Evolutionary conservation across 306 rosid genomes (phyloP).

Genomic region (Nissolia schottii): DNA sequence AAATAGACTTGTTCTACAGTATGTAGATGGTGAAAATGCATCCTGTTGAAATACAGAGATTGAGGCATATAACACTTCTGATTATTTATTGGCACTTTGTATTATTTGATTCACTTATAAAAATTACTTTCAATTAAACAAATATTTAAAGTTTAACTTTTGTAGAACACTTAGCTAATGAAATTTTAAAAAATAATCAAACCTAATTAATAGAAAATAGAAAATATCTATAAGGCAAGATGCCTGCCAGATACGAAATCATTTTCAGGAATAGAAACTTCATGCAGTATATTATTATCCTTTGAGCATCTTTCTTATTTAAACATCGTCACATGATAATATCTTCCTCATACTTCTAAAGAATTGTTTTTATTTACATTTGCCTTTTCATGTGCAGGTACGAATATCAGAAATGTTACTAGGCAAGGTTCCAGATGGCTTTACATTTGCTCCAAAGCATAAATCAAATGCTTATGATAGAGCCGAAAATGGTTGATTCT

Average conservation of each 20-base stretch:
- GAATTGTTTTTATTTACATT: not conserved
- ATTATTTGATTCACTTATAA: not conserved
- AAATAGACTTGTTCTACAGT: not conserved
- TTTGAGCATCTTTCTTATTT: not conserved
- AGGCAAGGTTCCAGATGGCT: conserved; percentile 88
- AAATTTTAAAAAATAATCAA: not conserved
- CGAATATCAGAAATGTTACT: conserved; percentile 85
- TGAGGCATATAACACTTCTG: not conserved
- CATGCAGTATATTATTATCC: not conserved
- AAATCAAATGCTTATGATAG: conserved; percentile 89
- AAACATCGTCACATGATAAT: not conserved
- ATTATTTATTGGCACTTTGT: not conserved
- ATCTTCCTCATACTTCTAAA: not conserved
- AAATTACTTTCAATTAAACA: not conserved
- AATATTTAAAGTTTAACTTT: not conserved
- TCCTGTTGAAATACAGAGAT: not conserved
- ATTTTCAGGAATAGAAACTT: conserved; percentile 2
- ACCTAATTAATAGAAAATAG: not conserved
- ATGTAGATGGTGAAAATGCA: not conserved
- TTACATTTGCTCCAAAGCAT: conserved; percentile 78
- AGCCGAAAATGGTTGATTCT: conserved; percentile 75
- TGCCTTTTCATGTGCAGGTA: conserved; percentile 45
- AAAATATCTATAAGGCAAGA: not conserved
- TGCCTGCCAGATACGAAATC: not conserved
- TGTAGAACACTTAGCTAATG: not conserved